phyloP scores from a whole-genome alignment of 2,329 filamentous ascomycete genomes.

The Trichoderma koningiopsis region DNA sequence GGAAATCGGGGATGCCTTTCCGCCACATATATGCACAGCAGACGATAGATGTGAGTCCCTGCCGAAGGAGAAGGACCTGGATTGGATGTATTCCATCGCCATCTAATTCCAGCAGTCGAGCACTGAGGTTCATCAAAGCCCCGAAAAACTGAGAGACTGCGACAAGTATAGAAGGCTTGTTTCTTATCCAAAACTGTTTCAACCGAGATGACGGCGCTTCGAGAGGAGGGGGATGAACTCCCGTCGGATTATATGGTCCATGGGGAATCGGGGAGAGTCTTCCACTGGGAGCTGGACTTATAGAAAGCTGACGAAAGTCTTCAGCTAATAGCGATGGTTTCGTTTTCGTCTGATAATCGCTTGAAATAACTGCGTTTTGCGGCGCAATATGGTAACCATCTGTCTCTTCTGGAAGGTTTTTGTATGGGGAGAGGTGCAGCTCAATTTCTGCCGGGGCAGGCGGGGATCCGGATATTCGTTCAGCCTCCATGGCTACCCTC shows the following conservation, averaged over 20 bases:
- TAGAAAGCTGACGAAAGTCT: constrained; percentile 27
- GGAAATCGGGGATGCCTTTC: constrained; percentile 66
- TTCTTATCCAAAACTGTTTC: constrained; percentile 58
- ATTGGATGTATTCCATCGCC: constrained; percentile 77
- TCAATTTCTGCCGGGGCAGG: constrained; percentile 11
- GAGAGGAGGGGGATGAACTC: background rate
- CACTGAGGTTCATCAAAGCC: constrained; percentile 81
- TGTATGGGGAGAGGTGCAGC: constrained; percentile 12
- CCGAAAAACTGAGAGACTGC: constrained; percentile 78
- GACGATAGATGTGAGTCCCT: constrained; percentile 70
- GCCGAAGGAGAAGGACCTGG: constrained; percentile 80
- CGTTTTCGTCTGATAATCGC: constrained; percentile 10
- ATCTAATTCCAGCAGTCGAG: constrained; percentile 72
- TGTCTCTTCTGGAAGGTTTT: background rate
- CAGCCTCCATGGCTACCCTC: constrained; percentile 10
- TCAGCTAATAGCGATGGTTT: constrained; percentile 15
- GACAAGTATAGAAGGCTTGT: constrained; percentile 74
- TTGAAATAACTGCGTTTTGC: background rate
- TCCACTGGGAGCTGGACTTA: constrained; percentile 31
- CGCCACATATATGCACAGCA: constrained; percentile 75
- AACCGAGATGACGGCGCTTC: constrained; percentile 31
- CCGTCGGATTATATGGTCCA: constrained; percentile 18
- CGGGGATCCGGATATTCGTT: background rate
- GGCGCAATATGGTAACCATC: background rate
- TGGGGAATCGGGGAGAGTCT: constrained; percentile 28